Evolutionary conservation across 2,329 filamentous ascomycete genomes (phyloP).

Genomic region (Penicillium griseofulvum): DNA sequence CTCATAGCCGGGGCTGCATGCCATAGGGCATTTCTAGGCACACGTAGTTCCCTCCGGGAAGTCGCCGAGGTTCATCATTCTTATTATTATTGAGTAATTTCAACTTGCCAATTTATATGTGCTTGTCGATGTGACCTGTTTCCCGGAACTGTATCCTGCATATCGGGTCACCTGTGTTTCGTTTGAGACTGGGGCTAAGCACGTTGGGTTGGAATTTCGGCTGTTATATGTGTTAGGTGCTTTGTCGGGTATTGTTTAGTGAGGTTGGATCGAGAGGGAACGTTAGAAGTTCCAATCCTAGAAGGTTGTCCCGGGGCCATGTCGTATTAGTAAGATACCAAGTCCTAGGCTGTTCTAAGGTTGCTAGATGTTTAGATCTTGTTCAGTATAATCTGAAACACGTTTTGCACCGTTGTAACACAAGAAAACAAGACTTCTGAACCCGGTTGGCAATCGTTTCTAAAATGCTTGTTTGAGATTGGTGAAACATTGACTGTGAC

Average conservation of each 20-base stretch:
- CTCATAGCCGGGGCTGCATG: too few species aligned
- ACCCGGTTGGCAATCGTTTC: neutral
- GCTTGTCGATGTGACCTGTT: neutral
- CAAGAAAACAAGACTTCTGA: neutral
- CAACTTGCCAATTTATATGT: too few species aligned
- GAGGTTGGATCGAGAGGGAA: too few species aligned
- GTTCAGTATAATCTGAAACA: neutral
- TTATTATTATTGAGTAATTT: neutral
- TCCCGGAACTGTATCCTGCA: neutral
- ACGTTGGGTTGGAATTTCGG: neutral
- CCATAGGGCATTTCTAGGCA: too few species aligned
- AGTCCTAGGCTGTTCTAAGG: too few species aligned
- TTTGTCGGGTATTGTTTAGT: too few species aligned
- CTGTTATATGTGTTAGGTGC: neutral
- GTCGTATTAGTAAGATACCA: too few species aligned
- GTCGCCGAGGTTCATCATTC: too few species aligned
- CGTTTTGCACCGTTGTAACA: neutral
- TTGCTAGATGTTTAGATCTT: too few species aligned
- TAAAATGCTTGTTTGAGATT: constrained; percentile 2
- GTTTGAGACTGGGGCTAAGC: neutral
- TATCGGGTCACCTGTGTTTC: neutral
- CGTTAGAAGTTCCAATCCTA: too few species aligned
- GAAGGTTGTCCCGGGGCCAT: too few species aligned
- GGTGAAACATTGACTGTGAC: neutral
- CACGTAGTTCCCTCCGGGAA: too few species aligned